Evolutionary conservation across 352 stramenopile genomes (phyloP).

Genomic region (Pythium apleroticum): DNA sequence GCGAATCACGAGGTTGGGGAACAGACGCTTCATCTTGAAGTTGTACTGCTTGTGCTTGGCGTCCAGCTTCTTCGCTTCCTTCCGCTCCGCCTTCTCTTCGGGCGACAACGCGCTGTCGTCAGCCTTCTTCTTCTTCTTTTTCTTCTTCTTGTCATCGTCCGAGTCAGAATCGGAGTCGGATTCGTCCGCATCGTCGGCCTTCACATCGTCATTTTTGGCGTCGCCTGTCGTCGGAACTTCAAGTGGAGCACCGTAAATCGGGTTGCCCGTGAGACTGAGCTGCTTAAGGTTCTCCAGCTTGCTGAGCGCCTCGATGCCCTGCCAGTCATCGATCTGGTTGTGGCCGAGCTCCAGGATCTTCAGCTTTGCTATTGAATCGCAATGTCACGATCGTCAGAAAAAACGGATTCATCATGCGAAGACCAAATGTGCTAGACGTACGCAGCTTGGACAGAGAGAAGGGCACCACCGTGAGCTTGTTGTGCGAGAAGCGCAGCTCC

Average conservation of each 20-base stretch:
- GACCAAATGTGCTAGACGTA: slow-evolving; percentile 34
- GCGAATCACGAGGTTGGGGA: slow-evolving; percentile 75
- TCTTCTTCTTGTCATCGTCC: slow-evolving; percentile 17
- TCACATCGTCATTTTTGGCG: slow-evolving; percentile 14
- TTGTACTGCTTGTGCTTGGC: slow-evolving; percentile 88
- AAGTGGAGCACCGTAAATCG: slow-evolving; percentile 62
- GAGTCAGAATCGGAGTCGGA: neutral
- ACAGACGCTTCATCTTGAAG: slow-evolving; percentile 88
- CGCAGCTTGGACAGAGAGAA: slow-evolving; percentile 59
- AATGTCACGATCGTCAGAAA: neutral
- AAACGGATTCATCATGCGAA: neutral
- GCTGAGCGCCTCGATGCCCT: slow-evolving; percentile 62
- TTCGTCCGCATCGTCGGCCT: slow-evolving; percentile 7
- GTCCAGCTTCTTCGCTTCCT: slow-evolving; percentile 68
- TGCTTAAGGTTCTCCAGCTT: slow-evolving; percentile 70
- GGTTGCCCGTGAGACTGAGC: slow-evolving; percentile 80
- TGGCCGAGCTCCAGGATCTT: slow-evolving; percentile 81
- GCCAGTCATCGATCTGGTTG: slow-evolving; percentile 83
- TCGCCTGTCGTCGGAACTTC: slow-evolving; percentile 24
- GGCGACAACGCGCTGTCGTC: slow-evolving; percentile 37
- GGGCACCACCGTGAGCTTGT: slow-evolving; percentile 71
- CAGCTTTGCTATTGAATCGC: slow-evolving; percentile 50
- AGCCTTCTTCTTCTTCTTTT: slow-evolving; percentile 15
- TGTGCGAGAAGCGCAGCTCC: slow-evolving; percentile 82
- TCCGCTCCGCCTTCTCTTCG: slow-evolving; percentile 51